These are phyloP conservation scores for Myxozyma sirexii DNA, from an alignment of 805 yeast species.

Conservation along the genomic window DNA sequence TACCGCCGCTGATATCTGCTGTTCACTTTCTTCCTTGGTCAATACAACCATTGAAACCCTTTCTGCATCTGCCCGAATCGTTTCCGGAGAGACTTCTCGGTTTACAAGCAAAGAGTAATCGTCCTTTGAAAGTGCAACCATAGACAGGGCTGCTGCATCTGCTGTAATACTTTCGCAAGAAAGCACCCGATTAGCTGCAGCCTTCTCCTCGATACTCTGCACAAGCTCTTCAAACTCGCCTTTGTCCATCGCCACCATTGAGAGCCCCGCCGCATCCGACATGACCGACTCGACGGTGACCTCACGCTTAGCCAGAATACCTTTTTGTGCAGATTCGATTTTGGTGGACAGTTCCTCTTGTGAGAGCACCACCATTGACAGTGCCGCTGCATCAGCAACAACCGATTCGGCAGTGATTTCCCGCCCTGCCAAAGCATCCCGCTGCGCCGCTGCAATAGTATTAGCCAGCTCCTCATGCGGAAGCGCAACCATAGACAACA, in stretches of 20 bases:
- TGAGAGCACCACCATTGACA: constrained; percentile 27
- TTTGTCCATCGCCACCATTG: constrained; percentile 23
- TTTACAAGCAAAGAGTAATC: constrained; percentile 31
- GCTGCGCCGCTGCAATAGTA: not conserved
- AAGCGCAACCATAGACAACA: constrained; percentile 15
- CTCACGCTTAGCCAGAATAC: not conserved
- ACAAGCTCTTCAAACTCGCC: not conserved
- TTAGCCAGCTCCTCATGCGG: not conserved
- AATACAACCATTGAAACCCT: constrained; percentile 19
- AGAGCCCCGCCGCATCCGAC: constrained; percentile 10
- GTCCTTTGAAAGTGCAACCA: constrained; percentile 35
- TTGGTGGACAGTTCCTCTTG: constrained; percentile 32
- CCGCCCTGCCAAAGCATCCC: not conserved
- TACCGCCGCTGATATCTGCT: constrained; percentile 11
- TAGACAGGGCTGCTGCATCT: constrained; percentile 27
- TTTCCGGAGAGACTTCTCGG: not conserved
- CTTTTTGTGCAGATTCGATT: not conserved
- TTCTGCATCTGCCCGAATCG: constrained; percentile 8
- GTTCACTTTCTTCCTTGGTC: constrained; percentile 24
- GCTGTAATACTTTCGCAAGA: constrained; percentile 13
- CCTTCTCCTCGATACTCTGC: not conserved
- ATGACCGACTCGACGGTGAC: constrained; percentile 5
- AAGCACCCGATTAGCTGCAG: constrained; percentile 1
- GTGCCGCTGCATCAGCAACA: not conserved
- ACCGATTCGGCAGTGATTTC: constrained; percentile 1